Evolutionary conservation across 177 flowering plant species (phyloP).

Genomic region (Vitis hybrid): DNA sequence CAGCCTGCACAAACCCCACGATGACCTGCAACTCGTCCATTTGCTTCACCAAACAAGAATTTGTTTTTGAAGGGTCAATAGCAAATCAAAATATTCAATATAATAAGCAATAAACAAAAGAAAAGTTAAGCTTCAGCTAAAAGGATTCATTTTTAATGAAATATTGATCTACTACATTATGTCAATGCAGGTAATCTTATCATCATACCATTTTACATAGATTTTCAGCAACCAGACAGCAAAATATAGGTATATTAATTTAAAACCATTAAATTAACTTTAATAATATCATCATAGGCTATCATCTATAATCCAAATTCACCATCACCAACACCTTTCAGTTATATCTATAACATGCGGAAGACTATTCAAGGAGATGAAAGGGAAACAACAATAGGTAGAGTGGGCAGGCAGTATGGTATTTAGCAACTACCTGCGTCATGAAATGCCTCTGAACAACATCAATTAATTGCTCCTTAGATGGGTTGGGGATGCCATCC

Average conservation of each 20-base stretch:
- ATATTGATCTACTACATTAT: neutral
- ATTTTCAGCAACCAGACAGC: too few relatives aligned
- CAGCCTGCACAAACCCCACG: constrained; percentile 74
- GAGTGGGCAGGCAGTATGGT: too few relatives aligned
- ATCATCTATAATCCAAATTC: too few relatives aligned
- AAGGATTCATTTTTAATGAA: neutral
- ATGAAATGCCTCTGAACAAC: constrained; percentile 88
- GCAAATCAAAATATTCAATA: too few relatives aligned
- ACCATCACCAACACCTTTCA: too few relatives aligned
- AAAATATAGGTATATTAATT: too few relatives aligned
- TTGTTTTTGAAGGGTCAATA: neutral
- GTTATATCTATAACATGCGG: too few relatives aligned
- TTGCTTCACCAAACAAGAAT: constrained; percentile 48
- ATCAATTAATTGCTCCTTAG: constrained; percentile 80
- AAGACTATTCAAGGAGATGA: too few relatives aligned
- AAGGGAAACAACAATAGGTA: neutral
- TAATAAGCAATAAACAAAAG: neutral
- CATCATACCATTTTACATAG: too few relatives aligned
- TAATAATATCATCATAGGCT: too few relatives aligned
- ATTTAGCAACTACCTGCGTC: constrained; percentile 65
- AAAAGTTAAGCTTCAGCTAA: neutral
- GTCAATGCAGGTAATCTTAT: too few relatives aligned
- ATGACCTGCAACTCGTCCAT: constrained; percentile 96
- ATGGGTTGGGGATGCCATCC: constrained; percentile 77
- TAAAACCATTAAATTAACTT: too few relatives aligned